Percentiles rank a stretch among this genome's conserved stretches.
Evolutionary conservation across 306 rosid species (phyloP).

Genomic region (Castanea sativa): DNA sequence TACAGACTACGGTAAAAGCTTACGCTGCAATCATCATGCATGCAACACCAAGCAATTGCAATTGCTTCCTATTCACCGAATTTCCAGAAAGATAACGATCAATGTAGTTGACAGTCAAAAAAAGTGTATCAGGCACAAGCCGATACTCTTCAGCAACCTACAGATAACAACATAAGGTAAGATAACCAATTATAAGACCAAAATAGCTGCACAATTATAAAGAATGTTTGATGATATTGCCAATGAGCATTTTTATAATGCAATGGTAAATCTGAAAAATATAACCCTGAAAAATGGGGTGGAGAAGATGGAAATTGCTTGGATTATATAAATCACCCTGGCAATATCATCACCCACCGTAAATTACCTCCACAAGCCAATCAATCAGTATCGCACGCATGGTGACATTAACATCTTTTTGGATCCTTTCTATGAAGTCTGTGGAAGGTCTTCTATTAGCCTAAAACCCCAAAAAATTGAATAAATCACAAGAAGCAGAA

Average conservation of each 20-base stretch:
- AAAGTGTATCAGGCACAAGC: constrained; percentile 92
- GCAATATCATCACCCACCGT: constrained; percentile 7
- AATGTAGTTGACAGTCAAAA: constrained; percentile 84
- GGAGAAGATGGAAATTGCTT: background rate
- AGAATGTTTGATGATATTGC: constrained; percentile 1
- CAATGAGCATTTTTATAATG: background rate
- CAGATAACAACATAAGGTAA: constrained; percentile 10
- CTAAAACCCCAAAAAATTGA: constrained; percentile 35
- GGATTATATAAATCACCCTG: constrained; percentile 8
- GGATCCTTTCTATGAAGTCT: constrained; percentile 78
- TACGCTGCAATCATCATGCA: constrained; percentile 99
- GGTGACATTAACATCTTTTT: constrained; percentile 76
- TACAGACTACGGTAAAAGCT: constrained; percentile 24
- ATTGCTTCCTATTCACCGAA: constrained; percentile 71
- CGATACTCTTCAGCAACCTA: constrained; percentile 97
- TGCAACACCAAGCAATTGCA: constrained; percentile 93
- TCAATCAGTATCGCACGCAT: constrained; percentile 89
- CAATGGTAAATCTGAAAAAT: background rate
- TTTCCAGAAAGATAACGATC: constrained; percentile 94
- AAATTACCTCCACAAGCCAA: constrained; percentile 88
- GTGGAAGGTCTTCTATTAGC: constrained; percentile 81
- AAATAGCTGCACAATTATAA: background rate
- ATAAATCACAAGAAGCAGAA: background rate
- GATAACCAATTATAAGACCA: background rate
- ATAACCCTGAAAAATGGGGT: background rate